Evolutionary conservation across 805 yeast species (phyloP).

Genomic region (Suhomyces faveliae): DNA sequence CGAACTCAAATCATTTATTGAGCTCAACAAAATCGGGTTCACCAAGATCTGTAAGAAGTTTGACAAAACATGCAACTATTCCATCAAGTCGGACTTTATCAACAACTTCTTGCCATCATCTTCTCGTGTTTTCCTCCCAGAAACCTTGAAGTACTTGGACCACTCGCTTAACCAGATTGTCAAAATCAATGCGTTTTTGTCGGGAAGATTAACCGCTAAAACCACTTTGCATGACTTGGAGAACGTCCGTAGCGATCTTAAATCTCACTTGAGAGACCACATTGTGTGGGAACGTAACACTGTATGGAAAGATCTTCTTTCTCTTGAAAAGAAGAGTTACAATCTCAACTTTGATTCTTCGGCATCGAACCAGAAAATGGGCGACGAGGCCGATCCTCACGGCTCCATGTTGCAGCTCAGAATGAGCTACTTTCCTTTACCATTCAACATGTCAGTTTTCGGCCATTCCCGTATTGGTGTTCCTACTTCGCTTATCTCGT

Average conservation of each 20-base stretch:
- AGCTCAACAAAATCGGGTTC: slow-evolving; percentile 85
- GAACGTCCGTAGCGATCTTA: slow-evolving; percentile 44
- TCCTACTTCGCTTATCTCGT: slow-evolving; percentile 49
- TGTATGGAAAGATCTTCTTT: slow-evolving; percentile 96
- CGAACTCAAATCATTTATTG: slow-evolving; percentile 80
- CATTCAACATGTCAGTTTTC: slow-evolving; percentile 15
- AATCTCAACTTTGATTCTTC: slow-evolving; percentile 25
- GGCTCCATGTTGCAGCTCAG: slow-evolving; percentile 20
- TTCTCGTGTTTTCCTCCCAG: slow-evolving; percentile 55
- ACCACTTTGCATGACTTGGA: slow-evolving; percentile 50
- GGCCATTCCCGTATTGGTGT: slow-evolving; percentile 18
- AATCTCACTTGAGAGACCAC: slow-evolving; percentile 74
- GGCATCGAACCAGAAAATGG: slow-evolving; percentile 21
- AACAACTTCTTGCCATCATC: slow-evolving; percentile 40
- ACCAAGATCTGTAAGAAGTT: slow-evolving; percentile 88
- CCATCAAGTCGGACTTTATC: slow-evolving; percentile 60
- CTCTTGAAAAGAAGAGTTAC: slow-evolving; percentile 45
- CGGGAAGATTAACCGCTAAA: slow-evolving; percentile 36
- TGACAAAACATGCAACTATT: slow-evolving; percentile 73
- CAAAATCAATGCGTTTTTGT: slow-evolving; percentile 50
- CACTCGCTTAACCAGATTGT: slow-evolving; percentile 52
- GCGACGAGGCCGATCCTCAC: slow-evolving; percentile 19
- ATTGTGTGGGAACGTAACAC: slow-evolving; percentile 97
- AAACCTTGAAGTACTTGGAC: slow-evolving; percentile 40
- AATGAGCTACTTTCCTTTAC: slow-evolving; percentile 20